Conservation (phyloP, 75 land plant genomes). For the Cupressus sempervirens region DNA sequence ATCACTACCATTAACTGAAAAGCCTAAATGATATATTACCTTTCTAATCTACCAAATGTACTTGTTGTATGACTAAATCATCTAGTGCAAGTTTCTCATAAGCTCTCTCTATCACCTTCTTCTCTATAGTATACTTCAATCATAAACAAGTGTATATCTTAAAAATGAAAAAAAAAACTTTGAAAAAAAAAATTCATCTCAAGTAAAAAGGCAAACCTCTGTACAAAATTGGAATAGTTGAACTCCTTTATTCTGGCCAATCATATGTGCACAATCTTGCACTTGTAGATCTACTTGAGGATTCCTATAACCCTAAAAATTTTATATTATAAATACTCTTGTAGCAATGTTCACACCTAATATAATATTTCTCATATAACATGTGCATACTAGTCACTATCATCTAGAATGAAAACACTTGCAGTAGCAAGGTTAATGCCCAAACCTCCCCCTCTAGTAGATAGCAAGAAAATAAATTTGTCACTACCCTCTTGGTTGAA, state of each 20-base stretch:
- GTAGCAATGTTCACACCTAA: too few species aligned
- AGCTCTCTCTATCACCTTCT: slow-evolving; percentile 98
- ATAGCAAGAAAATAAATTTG: slow-evolving; percentile 87
- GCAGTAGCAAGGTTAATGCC: slow-evolving; percentile 99
- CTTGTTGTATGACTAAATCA: slow-evolving; percentile 98
- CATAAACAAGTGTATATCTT: neutral
- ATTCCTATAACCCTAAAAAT: too few species aligned
- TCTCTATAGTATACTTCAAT: slow-evolving; percentile 91
- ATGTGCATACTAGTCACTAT: too few species aligned
- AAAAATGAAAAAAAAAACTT: neutral
- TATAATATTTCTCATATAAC: too few species aligned
- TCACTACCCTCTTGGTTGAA: slow-evolving; percentile 94
- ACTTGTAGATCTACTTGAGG: too few species aligned
- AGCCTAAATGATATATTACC: slow-evolving; percentile 24
- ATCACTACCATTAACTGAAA: neutral
- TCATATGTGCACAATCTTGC: slow-evolving; percentile 97
- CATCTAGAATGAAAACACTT: slow-evolving; percentile 94
- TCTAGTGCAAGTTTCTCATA: slow-evolving; percentile 98
- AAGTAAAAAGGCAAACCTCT: slow-evolving; percentile 47
- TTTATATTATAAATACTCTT: too few species aligned
- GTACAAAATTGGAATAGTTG: slow-evolving; percentile 98
- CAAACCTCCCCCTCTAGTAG: slow-evolving; percentile 97
- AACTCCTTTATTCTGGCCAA: slow-evolving; percentile 99
- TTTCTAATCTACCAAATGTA: slow-evolving; percentile 94
- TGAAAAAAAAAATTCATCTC: neutral